Base-by-base conservation (phyloP, 768 basidiomycete species). In the Mycena filopes region DNA sequence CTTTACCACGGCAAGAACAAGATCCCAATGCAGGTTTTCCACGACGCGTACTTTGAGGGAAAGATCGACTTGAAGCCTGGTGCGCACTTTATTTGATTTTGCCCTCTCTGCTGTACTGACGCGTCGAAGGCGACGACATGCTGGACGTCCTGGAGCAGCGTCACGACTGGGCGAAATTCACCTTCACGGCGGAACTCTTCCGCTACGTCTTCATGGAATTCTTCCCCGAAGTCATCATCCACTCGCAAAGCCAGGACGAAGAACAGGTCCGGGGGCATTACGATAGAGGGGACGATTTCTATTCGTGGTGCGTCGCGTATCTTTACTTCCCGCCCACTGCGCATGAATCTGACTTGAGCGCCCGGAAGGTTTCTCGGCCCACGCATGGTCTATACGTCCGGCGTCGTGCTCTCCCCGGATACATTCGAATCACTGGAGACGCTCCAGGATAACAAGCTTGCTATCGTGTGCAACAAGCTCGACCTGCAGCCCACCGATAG, bases 21-120 rank as follows among this genome's bases (percentile, higher is more conserved):
- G 80, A 98, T 99, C 62, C 96, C 96, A 54, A 96, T 98, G 91
- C 97, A 99, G 80, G 80, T 93, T 70, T 97, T 98, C 84, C 91
- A 99, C 75, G 98, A 99, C 82, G 94, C 95, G 67, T 99, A 92
- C 81, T 98, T 99, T 76, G 95, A 96, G 54, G 91, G 91, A 50
- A 98, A 98, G 81, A 87, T 96, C 63, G 96, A 98, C 60, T 93
- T 99, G 77, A 99, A 98, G n/a, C n/a, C n/a, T 54, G 96, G 97
- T 93, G 46, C 38, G 84, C 77, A 12, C 55, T n/a, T 55, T 65
- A 43, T 58, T 25, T 59, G 31, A 68, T 18, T 65, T 12, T 46
- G 49, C 21, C n/a, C n/a, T n/a, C n/a, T 43, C 9, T 36, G 36
- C 36, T 16, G 43, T 49, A 23, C 61, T 67, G 40, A 46, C 50